Conservation (phyloP, 1,284 basidiomycete genomes). For the Microbotryum intermedium region DNA sequence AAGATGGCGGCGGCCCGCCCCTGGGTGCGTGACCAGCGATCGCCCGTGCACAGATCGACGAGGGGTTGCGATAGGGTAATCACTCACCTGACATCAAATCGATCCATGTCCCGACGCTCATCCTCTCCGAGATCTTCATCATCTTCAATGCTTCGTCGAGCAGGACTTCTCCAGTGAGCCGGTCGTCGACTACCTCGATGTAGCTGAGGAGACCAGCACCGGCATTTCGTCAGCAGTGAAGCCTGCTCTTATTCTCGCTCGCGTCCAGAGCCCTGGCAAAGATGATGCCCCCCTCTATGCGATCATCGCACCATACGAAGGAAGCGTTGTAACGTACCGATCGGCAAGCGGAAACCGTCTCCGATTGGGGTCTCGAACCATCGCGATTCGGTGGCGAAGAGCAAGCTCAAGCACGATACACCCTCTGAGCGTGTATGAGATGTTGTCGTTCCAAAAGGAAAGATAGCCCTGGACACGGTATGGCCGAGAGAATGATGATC, state of each 20-base stretch:
- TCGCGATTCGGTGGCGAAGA: conserved; percentile 75
- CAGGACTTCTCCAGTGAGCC: conserved; percentile 87
- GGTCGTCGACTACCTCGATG: conserved; percentile 81
- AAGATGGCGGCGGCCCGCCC: too few species aligned
- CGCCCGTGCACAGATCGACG: too few species aligned
- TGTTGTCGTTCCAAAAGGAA: conserved; percentile 97
- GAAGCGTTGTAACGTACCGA: conserved; percentile 39
- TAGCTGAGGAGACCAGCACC: conserved; percentile 38
- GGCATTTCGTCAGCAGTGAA: not conserved
- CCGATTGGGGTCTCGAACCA: conserved; percentile 73
- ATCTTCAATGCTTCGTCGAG: conserved; percentile 90
- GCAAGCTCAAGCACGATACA: conserved; percentile 93
- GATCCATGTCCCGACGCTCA: conserved; percentile 87
- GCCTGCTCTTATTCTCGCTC: not conserved
- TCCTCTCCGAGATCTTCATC: conserved; percentile 71
- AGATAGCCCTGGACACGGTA: conserved; percentile 61
- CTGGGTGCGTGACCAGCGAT: too few species aligned
- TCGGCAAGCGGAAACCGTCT: conserved; percentile 68
- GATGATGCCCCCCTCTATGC: not conserved
- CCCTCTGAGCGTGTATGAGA: conserved; percentile 86
- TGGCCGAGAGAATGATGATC: not conserved
- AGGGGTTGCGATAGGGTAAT: not conserved
- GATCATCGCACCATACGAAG: not conserved
- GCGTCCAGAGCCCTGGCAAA: not conserved
- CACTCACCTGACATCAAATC: conserved; percentile 78